Conservation (phyloP, 192 early-diverging fungal species). For the Dispira simplex region DNA sequence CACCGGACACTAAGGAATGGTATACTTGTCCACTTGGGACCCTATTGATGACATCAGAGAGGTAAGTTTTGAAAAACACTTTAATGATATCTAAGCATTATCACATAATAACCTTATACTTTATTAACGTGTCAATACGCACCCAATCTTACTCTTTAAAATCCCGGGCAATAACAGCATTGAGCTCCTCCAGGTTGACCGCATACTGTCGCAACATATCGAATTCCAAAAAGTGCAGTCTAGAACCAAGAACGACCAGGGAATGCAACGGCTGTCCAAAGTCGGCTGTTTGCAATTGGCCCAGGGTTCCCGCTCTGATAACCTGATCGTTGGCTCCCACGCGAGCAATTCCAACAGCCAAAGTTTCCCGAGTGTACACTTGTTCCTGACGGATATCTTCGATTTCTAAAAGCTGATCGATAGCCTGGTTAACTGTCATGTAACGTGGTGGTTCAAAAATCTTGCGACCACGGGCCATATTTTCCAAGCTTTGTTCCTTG, state of each 20-base stretch:
- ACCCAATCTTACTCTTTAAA: slow-evolving; percentile 27
- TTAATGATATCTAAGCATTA: too few relatives aligned
- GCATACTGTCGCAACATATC: slow-evolving; percentile 72
- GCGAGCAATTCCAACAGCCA: slow-evolving; percentile 85
- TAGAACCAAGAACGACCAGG: slow-evolving; percentile 71
- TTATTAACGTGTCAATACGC: too few relatives aligned
- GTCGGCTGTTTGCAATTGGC: slow-evolving; percentile 66
- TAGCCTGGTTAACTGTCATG: slow-evolving; percentile 92
- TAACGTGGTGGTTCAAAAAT: slow-evolving; percentile 97
- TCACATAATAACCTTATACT: too few relatives aligned
- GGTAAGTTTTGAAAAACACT: too few relatives aligned
- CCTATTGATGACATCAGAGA: too few relatives aligned
- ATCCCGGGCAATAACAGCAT: slow-evolving; percentile 45
- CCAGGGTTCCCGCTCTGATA: slow-evolving; percentile 75
- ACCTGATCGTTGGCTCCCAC: slow-evolving; percentile 71
- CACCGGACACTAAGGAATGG: too few relatives aligned
- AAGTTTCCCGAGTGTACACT: slow-evolving; percentile 58
- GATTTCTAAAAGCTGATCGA: slow-evolving; percentile 84
- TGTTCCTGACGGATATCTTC: slow-evolving; percentile 62
- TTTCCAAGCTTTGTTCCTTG: slow-evolving; percentile 19
- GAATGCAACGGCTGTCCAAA: slow-evolving; percentile 94
- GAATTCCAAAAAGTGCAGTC: slow-evolving; percentile 87
- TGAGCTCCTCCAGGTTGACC: slow-evolving; percentile 41
- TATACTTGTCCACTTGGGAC: too few relatives aligned
- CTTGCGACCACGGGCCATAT: slow-evolving; percentile 79